Conservation (phyloP, 2,329 filamentous ascomycete genomes). For the Cladosporium sp. region DNA sequence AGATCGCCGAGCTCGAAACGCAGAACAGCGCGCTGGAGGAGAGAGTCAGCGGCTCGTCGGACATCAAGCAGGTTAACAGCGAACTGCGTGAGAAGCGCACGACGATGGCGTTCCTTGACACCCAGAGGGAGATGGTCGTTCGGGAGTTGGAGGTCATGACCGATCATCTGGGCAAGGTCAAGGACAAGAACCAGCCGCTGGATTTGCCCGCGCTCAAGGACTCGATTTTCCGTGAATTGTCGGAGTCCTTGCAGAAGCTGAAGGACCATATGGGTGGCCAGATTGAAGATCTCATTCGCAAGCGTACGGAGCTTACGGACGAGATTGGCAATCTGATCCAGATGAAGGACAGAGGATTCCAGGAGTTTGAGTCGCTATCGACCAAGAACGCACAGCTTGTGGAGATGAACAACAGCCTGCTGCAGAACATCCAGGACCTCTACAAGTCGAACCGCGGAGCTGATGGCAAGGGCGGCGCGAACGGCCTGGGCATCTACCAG, state of each 20-base stretch:
- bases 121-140: constrained; percentile 91
- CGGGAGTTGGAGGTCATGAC: constrained; percentile 84
- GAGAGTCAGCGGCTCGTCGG: constrained; percentile 51
- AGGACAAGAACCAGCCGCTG: constrained; percentile 71
- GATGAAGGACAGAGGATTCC: constrained; percentile 84
- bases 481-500: constrained; percentile 59
- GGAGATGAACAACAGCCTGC: constrained; percentile 91
- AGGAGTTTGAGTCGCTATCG: constrained; percentile 92
- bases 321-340: constrained; percentile 77
- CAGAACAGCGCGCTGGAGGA: constrained; percentile 56
- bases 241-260: constrained; percentile 56
- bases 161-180: constrained; percentile 79
- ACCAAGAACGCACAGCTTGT: constrained; percentile 90
- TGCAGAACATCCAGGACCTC: constrained; percentile 86
- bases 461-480: constrained; percentile 41
- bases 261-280: constrained; percentile 71
- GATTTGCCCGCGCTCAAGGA: constrained; percentile 67
- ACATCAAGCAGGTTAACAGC: constrained; percentile 72
- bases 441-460: constrained; percentile 67
- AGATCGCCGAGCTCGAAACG: constrained; percentile 79
- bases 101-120: constrained; percentile 89
- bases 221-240: constrained; percentile 56
- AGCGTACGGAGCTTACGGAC: constrained; percentile 75
- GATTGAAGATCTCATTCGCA: constrained; percentile 85
- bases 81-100: constrained; percentile 89